A percentile compares a stretch with the other conserved stretches of the same genome.
Evolutionary conservation across 352 stramenopile genomes (phyloP).

Genomic region (Blastocystis sp.): DNA sequence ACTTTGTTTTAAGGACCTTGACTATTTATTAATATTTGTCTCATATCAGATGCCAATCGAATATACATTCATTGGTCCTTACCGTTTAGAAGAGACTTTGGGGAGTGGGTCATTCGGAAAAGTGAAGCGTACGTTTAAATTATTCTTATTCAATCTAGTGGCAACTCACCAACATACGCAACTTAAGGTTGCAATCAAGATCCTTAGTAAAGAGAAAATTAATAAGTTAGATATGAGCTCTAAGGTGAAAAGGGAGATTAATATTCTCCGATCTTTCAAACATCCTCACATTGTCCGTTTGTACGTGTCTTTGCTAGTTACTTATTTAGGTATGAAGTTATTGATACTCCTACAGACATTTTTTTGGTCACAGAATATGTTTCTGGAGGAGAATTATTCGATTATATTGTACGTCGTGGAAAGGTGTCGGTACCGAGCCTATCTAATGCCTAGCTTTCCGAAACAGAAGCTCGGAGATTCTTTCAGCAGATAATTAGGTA

Average conservation of each 20-base stretch:
- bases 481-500: constrained; percentile 87
- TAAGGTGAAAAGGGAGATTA: constrained; percentile 98
- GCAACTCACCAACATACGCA: constrained; percentile 93
- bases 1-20: neutral
- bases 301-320: constrained; percentile 67
- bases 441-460: constrained; percentile 72
- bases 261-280: constrained; percentile 92
- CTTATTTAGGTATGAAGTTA: constrained; percentile 83
- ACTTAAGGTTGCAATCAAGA: constrained; percentile 98
- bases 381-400: constrained; percentile 84
- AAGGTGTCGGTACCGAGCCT: constrained; percentile 47
- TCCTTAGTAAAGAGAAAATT: constrained; percentile 97
- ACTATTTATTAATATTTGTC: neutral
- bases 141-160: constrained; percentile 68
- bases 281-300: constrained; percentile 99
- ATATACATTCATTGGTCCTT: constrained; percentile 76
- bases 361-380: constrained; percentile 88
- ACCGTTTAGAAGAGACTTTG: constrained; percentile 94
- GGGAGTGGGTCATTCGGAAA: constrained; percentile 98
- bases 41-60: neutral
- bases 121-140: constrained; percentile 81
- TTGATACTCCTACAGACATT: constrained; percentile 96
- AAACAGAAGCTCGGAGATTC: constrained; percentile 94
- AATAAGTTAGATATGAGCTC: constrained; percentile 95
- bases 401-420: constrained; percentile 87